Conservation (phyloP, 2,329 filamentous ascomycete species). For the Sporothrix mexicana region DNA sequence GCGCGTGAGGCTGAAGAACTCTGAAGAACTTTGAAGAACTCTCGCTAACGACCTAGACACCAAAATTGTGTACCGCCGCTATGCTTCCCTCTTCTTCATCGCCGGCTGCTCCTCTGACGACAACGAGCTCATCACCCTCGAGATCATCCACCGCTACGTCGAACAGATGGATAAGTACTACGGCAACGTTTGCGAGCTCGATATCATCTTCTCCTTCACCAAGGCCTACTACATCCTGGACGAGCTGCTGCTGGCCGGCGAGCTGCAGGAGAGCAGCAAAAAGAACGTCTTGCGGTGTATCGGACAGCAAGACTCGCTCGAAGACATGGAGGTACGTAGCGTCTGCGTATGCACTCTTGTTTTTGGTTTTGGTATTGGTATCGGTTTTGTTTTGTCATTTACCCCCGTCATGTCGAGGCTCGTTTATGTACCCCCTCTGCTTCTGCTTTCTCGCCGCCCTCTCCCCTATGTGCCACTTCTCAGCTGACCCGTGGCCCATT, state of each 20-base stretch:
- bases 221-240: constrained; percentile 99
- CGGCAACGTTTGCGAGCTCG: constrained; percentile 98
- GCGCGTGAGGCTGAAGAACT: too few species aligned
- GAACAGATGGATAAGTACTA: constrained; percentile 99
- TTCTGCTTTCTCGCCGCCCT: not conserved
- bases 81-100: constrained; percentile 99
- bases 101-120: constrained; percentile 95
- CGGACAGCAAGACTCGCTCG: constrained; percentile 93
- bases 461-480: constrained; percentile 9
- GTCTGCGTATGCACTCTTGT: not conserved
- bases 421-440: constrained; percentile 2
- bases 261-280: constrained; percentile 98
- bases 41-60: too few species aligned
- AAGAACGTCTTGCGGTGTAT: constrained; percentile 98
- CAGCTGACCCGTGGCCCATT: constrained; percentile 58
- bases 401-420: constrained; percentile 6
- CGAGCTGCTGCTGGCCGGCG: constrained; percentile 90
- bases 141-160: constrained; percentile 98
- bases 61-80: constrained; percentile 98
- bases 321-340: constrained; percentile 92
- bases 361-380: too few species aligned
- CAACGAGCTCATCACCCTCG: constrained; percentile 97
- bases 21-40: too few species aligned
- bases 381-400: constrained; percentile 33
- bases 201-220: constrained; percentile 99